Percentiles rank a stretch among this genome's conserved stretches.
Evolutionary conservation across 768 basidiomycete genomes (phyloP).

Genomic region (Dioszegia aurantiaca): DNA sequence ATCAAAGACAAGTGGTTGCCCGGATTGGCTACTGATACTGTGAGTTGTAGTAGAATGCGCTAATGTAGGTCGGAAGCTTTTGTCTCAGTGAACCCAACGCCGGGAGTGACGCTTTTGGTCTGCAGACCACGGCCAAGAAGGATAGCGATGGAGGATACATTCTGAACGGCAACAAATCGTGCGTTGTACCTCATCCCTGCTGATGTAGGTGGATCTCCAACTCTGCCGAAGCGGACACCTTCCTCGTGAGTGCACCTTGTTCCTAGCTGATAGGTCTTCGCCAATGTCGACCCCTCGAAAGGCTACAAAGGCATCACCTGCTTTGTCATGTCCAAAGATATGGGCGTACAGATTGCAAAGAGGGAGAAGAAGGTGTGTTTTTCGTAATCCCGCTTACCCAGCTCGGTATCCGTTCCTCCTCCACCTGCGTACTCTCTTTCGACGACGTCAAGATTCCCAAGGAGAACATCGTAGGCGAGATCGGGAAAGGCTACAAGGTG

Average conservation of each 20-base stretch:
- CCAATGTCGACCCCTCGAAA: conserved; percentile 87
- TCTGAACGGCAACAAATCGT: conserved; percentile 95
- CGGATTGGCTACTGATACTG: conserved; percentile 72
- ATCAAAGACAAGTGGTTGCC: conserved; percentile 89
- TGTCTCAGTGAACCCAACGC: conserved; percentile 88
- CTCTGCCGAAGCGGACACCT: conserved; percentile 80
- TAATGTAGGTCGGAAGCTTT: conserved; percentile 83
- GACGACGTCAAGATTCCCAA: conserved; percentile 82
- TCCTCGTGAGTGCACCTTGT: conserved; percentile 35
- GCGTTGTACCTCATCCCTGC: conserved; percentile 6
- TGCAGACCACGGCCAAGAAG: conserved; percentile 87
- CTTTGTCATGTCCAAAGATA: conserved; percentile 91
- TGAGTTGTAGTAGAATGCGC: conserved; percentile 44
- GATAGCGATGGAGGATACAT: conserved; percentile 73
- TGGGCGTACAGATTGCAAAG: conserved; percentile 96
- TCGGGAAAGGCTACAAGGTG: conserved; percentile 86
- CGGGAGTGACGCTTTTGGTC: conserved; percentile 94
- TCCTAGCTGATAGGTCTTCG: conserved; percentile 68
- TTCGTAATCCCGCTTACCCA: conserved; percentile 15
- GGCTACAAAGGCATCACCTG: conserved; percentile 99
- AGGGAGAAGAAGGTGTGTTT: conserved; percentile 79
- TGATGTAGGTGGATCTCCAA: conserved; percentile 79
- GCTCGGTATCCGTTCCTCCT: conserved; percentile 91
- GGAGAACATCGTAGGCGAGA: conserved; percentile 79
- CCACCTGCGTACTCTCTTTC: conserved; percentile 89